phyloP scores from a whole-genome alignment of 768 basidiomycete species.

The Dacryopinax primogenitus region DNA sequence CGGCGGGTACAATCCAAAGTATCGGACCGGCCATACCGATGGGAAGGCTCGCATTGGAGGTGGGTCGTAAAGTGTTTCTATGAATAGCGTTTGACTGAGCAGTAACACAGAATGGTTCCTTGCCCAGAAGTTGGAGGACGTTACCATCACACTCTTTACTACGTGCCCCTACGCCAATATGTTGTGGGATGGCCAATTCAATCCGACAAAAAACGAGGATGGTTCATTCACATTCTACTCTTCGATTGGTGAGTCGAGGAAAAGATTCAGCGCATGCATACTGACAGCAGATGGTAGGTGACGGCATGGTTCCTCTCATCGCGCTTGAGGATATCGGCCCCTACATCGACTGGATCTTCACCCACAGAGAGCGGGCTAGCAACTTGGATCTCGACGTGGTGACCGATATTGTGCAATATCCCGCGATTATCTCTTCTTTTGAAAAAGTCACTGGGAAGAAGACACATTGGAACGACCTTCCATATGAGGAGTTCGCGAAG shows the following conservation, averaged over 20 bases:
- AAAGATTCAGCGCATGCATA: not conserved
- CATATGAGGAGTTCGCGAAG: conserved; percentile 28
- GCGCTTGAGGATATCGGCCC: not conserved
- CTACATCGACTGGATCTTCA: conserved; percentile 6
- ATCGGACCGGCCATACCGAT: conserved; percentile 1
- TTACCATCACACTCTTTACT: not conserved
- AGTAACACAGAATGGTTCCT: not conserved
- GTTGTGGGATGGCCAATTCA: conserved; percentile 26
- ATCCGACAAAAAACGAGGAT: conserved; percentile 29
- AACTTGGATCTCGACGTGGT: conserved; percentile 30
- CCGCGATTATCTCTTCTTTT: conserved; percentile 30
- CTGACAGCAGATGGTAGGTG: not conserved
- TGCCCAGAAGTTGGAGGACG: conserved; percentile 2
- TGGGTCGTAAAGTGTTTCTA: not conserved
- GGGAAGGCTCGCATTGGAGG: not conserved
- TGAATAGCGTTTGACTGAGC: not conserved
- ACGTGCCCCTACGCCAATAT: not conserved
- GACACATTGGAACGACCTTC: conserved; percentile 26
- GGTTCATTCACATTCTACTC: conserved; percentile 33
- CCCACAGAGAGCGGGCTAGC: conserved; percentile 21
- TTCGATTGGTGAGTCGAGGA: conserved; percentile 20
- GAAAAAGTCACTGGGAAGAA: conserved; percentile 30
- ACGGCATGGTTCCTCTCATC: not conserved
- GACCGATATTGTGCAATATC: conserved; percentile 30
- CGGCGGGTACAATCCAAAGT: conserved; percentile 6